Base-by-base conservation (phyloP, 2,329 filamentous ascomycete genomes). In the Phialophora macrospora region DNA sequence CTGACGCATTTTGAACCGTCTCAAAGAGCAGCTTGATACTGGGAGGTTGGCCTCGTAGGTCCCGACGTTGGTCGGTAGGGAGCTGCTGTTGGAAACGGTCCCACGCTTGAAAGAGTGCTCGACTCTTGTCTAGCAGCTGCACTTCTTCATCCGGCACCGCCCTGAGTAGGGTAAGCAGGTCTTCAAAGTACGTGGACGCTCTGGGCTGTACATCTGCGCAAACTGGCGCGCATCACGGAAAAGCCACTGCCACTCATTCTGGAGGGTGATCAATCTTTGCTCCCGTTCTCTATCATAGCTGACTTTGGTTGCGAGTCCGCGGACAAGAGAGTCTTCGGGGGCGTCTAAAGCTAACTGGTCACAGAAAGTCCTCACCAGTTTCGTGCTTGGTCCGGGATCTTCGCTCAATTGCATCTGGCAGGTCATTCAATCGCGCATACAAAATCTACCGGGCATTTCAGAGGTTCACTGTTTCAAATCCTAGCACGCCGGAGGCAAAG, bases 281-380 rank as follows among this genome's bases (percentile, higher is more conserved):
- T 51, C 48, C 3, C 14, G 48, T 22, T 51, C 20, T 51, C 48
- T 51, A n/a, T 51, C 48, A 26, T 22, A 6, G 24, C 20, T n/a
- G 20, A 51, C 20, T 51, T 51, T 51, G 48, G 48, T 14, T 51
- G 48, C 48, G 20, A 51, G 48, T 22, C 48, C 48, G 20, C 48
- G 48, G 24, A 22, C 24, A 51, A 51, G 48, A 12, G 48, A 51
- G 24, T 51, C 48, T 24, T 26, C 14, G 48, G 48, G 48, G 48
- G 20, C 24, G 9, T 51, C 24, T 26, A 11, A 11, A 11, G 20
- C 9, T 11, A 51, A 26, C 9, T 51, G 20, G 48, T 51, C 48
- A 26, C 48, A 24, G 24, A 51, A 51, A 51, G 20, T 22, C 48
- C 48, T 51, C 48, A 51, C 20, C 20, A 51, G 48, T n/a, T 26